These are phyloP conservation scores for Magnolia changhungtana DNA, from an alignment of 164 flowering plant genomes.

Conservation along the genomic window DNA sequence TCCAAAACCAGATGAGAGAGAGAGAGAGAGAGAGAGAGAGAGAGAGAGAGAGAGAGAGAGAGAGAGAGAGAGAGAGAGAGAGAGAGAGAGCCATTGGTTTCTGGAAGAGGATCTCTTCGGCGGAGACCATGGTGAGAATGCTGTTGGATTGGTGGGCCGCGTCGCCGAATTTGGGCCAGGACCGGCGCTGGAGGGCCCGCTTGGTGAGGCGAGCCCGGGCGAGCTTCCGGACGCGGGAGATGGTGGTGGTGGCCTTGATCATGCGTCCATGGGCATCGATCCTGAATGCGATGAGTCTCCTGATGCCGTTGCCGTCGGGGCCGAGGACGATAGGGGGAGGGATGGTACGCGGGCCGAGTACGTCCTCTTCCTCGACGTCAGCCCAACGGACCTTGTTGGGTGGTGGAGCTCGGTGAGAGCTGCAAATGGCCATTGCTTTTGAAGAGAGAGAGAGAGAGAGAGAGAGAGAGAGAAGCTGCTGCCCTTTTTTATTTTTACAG, in stretches of 20 bases:
- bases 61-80: too few relatives aligned
- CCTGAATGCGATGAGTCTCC: slow-evolving; percentile 68
- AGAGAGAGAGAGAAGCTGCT: too few relatives aligned
- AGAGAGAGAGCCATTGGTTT: slow-evolving; percentile 72
- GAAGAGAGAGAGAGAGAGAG: too few relatives aligned
- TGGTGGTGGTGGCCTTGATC: slow-evolving; percentile 77
- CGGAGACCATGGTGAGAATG: slow-evolving; percentile 76
- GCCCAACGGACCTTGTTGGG: slow-evolving; percentile 25
- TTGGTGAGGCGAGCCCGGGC: slow-evolving; percentile 72
- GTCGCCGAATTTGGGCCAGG: slow-evolving; percentile 83
- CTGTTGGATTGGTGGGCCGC: slow-evolving; percentile 52
- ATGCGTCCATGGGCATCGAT: slow-evolving; percentile 67
- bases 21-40: too few relatives aligned
- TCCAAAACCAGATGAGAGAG: not conserved
- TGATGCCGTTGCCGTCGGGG: slow-evolving; percentile 74
- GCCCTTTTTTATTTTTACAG: too few relatives aligned
- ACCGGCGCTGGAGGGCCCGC: slow-evolving; percentile 63
- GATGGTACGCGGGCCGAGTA: slow-evolving; percentile 58
- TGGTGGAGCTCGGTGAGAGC: not conserved
- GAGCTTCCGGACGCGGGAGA: slow-evolving; percentile 61
- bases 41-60: too few relatives aligned
- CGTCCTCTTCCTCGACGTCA: slow-evolving; percentile 65
- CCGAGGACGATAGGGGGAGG: slow-evolving; percentile 71
- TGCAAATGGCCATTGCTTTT: too few relatives aligned
- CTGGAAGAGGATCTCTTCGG: slow-evolving; percentile 80